Percentiles rank a stretch among this genome's conserved stretches.
These are phyloP conservation scores for Parasitella parasitica DNA, from an alignment of 371 early-diverging fungal species.

Conservation along the genomic window DNA sequence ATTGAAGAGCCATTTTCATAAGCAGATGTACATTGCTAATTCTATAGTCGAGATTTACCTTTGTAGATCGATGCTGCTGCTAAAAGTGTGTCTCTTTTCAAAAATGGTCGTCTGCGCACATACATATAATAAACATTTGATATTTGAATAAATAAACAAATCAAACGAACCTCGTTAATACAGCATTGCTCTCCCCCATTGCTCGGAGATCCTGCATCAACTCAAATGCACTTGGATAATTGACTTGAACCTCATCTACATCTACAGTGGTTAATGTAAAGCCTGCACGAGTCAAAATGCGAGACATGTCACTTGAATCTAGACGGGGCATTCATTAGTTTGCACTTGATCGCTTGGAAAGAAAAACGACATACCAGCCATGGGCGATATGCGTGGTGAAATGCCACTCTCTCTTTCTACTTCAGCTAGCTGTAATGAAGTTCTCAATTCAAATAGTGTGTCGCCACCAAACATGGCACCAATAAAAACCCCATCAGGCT, in stretches of 20 bases:
- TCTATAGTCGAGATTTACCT: constrained; percentile 45
- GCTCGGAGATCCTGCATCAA: constrained; percentile 85
- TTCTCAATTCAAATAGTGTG: constrained; percentile 89
- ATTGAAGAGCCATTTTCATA: too few species aligned
- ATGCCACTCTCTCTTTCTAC: constrained; percentile 88
- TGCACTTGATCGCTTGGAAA: too few species aligned
- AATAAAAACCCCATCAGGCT: constrained; percentile 91
- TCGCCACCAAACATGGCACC: constrained; percentile 94
- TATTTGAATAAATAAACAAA: not conserved
- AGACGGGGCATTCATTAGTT: too few species aligned
- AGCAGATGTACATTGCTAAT: not conserved
- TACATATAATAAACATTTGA: not conserved
- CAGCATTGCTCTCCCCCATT: constrained; percentile 96
- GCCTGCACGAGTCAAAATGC: constrained; percentile 80
- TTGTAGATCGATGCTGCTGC: constrained; percentile 89
- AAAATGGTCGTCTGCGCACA: constrained; percentile 53
- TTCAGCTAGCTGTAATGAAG: constrained; percentile 90
- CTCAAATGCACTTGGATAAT: constrained; percentile 91
- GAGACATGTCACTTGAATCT: constrained; percentile 83
- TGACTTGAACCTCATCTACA: constrained; percentile 89
- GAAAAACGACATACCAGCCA: constrained; percentile 70
- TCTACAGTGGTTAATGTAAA: constrained; percentile 92
- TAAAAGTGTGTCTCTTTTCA: constrained; percentile 80
- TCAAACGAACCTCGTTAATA: constrained; percentile 63
- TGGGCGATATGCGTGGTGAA: constrained; percentile 90